Evolutionary conservation across 768 basidiomycete genomes (phyloP).

Genomic region (Collybia sp.): DNA sequence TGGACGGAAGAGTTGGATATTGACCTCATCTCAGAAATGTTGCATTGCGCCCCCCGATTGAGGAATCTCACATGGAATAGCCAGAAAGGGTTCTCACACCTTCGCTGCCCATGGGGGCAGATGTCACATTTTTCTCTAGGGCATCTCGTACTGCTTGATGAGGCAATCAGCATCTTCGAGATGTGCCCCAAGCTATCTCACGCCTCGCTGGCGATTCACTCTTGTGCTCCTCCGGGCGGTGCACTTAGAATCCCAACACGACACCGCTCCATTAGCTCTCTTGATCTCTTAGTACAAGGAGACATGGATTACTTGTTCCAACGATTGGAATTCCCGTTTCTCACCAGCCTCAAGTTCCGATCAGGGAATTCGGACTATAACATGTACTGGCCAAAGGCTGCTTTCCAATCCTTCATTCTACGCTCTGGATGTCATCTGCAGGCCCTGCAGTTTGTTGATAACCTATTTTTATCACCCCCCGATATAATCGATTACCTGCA

Average conservation of each 20-base stretch:
- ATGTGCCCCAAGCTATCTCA: conserved; percentile 8
- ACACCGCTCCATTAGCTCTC: conserved; percentile 13
- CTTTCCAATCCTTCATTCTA: conserved; percentile 16
- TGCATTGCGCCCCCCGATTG: conserved; percentile 19
- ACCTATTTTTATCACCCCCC: conserved; percentile 9
- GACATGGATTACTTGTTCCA: conserved; percentile 15
- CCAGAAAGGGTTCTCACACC: conserved; percentile 10
- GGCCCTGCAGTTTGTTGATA: conserved; percentile 1
- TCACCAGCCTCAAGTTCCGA: conserved; percentile 17
- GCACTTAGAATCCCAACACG: neutral
- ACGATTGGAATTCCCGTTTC: conserved; percentile 16
- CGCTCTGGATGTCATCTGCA: conserved; percentile 15
- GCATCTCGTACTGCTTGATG: conserved; percentile 13
- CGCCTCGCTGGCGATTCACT: conserved; percentile 6
- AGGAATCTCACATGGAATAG: conserved; percentile 16
- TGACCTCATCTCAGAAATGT: conserved; percentile 11
- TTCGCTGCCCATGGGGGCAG: conserved; percentile 21
- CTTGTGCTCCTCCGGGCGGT: conserved; percentile 5
- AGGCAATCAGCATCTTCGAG: conserved; percentile 16
- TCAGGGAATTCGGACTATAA: conserved; percentile 7
- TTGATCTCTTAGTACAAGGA: conserved; percentile 15
- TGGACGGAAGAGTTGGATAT: conserved; percentile 12
- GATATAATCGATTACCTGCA: conserved; percentile 10
- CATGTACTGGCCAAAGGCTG: conserved; percentile 17
- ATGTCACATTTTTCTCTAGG: conserved; percentile 18